Evolutionary conservation across 73 alveolate species (phyloP), one percentile per base, ranked within the genome.

Genomic region (Tetrahymena borealis): DNA sequence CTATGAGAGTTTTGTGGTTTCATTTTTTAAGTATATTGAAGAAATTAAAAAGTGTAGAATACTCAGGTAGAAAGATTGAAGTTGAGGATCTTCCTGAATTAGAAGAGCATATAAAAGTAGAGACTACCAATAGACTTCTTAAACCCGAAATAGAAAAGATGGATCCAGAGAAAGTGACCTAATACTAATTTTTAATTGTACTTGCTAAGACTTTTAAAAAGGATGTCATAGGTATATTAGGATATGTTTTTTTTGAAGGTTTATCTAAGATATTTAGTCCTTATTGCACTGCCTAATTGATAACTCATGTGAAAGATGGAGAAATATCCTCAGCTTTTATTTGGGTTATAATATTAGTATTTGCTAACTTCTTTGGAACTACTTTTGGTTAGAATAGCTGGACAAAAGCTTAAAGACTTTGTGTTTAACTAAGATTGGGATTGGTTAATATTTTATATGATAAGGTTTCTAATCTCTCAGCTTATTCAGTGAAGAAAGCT

Each of bases 401-500:
- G 85, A 60, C 85, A n/a, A 60, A 60, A 9, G 85, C 85, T 60
- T 60, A 60, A n/a, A 60, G 85, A 16, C 85, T 60, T 60, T 24
- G 85, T 20, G 85, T 60, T 4, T 60, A 60, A 35, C 85, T 60
- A 18, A 60, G 85, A 60, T 60, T 60, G 85, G 85, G 85, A 24
- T 60, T 60, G 28, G 85, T 60, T 4, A 60, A 60, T 60, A 60
- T 60, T n/a, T 35, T 60, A 13, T 60, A 60, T 60, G 85, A 60
- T n/a, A 60, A 60, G 28, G 85, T 60, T n/a, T 60, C 85, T 24
- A 60, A n/a, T 11, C 41, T 92, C 18, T 78, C 92, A 31, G 39
- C 90, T 9, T 92, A 78, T 92, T 78, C 90, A 32, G 60, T 92
- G 15, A 92, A 78, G 35, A 91, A 92, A 38, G 42, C 90, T 20